phyloP scores from a whole-genome alignment of 768 basidiomycete genomes.

The Gyrodon lividus region DNA sequence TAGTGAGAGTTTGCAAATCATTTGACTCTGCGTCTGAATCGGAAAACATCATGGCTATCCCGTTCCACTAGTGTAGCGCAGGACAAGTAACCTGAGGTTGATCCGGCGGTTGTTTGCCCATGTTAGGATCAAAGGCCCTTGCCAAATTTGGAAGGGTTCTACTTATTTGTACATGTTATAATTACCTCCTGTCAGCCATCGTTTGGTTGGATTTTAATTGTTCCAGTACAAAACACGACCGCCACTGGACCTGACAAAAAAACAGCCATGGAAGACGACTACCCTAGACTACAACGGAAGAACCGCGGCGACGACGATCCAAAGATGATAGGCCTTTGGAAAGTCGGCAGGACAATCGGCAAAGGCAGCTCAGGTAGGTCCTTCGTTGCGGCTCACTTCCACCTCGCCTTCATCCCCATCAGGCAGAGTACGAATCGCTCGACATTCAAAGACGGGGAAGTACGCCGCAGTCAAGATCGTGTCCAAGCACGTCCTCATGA shows the following conservation, averaged over 20 bases:
- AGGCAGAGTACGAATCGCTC: slow-evolving; percentile 91
- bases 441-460: slow-evolving; percentile 84
- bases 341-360: slow-evolving; percentile 81
- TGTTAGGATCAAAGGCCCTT: slow-evolving; percentile 18
- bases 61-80: no score
- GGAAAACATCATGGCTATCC: slow-evolving; percentile 40
- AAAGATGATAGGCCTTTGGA: slow-evolving; percentile 78
- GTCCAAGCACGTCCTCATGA: slow-evolving; percentile 65
- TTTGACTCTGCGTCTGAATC: slow-evolving; percentile 49
- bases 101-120: slow-evolving; percentile 14
- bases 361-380: slow-evolving; percentile 72
- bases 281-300: slow-evolving; percentile 29
- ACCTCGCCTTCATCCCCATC: not conserved
- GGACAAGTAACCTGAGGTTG: not conserved
- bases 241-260: not conserved
- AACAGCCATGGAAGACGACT: slow-evolving; percentile 23
- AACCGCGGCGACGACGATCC: slow-evolving; percentile 43
- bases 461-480: slow-evolving; percentile 96
- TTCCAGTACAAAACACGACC: not conserved
- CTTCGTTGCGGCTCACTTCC: not conserved
- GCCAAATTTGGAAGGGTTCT: not conserved
- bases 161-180: no score
- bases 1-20: slow-evolving; percentile 51
- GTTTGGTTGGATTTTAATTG: no score
- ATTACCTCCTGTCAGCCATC: not conserved